phyloP scores from a whole-genome alignment of 495 filamentous ascomycete genomes.

The Aeminium ludgeri region DNA sequence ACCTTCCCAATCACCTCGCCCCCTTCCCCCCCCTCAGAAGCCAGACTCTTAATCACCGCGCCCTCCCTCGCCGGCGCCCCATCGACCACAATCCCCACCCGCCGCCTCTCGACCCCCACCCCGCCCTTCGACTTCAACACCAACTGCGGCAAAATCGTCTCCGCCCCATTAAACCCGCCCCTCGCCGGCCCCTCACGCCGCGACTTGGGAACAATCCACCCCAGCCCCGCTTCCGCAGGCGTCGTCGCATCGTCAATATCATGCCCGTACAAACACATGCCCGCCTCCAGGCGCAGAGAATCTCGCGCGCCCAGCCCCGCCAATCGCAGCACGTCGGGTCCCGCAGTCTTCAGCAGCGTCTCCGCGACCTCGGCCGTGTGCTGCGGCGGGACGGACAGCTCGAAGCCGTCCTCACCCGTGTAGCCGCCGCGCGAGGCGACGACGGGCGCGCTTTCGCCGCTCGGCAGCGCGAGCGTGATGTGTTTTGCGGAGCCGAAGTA shows the following conservation, averaged over 20 bases:
- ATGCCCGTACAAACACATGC: slow-evolving; percentile 97
- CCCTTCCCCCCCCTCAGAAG: too few relatives aligned
- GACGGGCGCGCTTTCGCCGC: slow-evolving; percentile 34
- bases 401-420: slow-evolving; percentile 96
- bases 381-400: slow-evolving; percentile 63
- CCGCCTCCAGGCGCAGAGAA: slow-evolving; percentile 81
- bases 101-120: slow-evolving; percentile 46
- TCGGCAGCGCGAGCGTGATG: slow-evolving; percentile 36
- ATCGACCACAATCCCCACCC: slow-evolving; percentile 68
- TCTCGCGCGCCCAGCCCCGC: slow-evolving; percentile 85
- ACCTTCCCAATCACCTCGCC: slow-evolving; percentile 50
- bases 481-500: slow-evolving; percentile 64
- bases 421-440: slow-evolving; percentile 80
- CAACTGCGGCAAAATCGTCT: slow-evolving; percentile 54
- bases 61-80: slow-evolving; percentile 85
- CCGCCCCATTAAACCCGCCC: slow-evolving; percentile 59
- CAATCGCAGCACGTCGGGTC: slow-evolving; percentile 47
- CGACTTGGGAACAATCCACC: slow-evolving; percentile 71
- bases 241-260: slow-evolving; percentile 82
- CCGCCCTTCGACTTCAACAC: slow-evolving; percentile 49
- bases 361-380: slow-evolving; percentile 40
- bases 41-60: slow-evolving; percentile 56
- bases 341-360: slow-evolving; percentile 45
- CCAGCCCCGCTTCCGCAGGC: slow-evolving; percentile 65
- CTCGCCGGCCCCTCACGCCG: slow-evolving; percentile 43